Evolutionary conservation across 1,284 basidiomycete species (phyloP), one percentile per base, ranked within the genome.

Genomic region (Apiotrichum montevideense): DNA sequence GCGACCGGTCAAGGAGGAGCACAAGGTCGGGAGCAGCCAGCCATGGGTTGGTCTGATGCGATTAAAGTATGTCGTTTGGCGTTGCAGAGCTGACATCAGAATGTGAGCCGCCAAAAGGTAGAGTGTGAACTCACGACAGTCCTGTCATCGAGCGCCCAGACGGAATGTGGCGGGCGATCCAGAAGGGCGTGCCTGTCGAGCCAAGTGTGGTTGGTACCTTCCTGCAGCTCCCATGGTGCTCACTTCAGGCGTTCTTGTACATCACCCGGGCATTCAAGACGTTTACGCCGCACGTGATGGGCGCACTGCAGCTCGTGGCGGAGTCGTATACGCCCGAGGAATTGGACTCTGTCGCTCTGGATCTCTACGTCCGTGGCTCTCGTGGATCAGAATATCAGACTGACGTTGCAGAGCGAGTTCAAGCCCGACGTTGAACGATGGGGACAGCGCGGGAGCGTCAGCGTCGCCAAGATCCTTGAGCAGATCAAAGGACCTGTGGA

Each of bases 11-110:
- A 46, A 53, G 40, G 56, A 58, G 35, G 53, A 80, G 59, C 79
- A 79, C 56, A 79, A 79, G 57, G 82, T 80, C 3, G 82, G 80
- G 13, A 87, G 86, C 39, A 82, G 86, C 8, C 94, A 98, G 75
- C 93, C 95, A 3, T 96, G 89, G 75, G 88, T 97, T 21, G 89
- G 91, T 62, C 78, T 98, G 44, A 87, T 98, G 83, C 86, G 89
- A 44, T 81, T 88, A 72, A 84, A 86, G 88, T 90, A 68, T 72
- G 86, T 75, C 8, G 6, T 11, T 4, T 14, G 34, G 5, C 44
- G 11, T 13, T 4, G 6, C 9, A 9, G 9, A 35, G 29, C 51
- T 56, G 47, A 53, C 42, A 3, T 4, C 45, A 57, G 57, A 33
- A 56, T 57, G 56, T 60, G 34, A 11, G 55, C n/a, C 1, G 7